Evolutionary conservation across 441 rosid species (phyloP).

Genomic region (Gossypium davidsonii): DNA sequence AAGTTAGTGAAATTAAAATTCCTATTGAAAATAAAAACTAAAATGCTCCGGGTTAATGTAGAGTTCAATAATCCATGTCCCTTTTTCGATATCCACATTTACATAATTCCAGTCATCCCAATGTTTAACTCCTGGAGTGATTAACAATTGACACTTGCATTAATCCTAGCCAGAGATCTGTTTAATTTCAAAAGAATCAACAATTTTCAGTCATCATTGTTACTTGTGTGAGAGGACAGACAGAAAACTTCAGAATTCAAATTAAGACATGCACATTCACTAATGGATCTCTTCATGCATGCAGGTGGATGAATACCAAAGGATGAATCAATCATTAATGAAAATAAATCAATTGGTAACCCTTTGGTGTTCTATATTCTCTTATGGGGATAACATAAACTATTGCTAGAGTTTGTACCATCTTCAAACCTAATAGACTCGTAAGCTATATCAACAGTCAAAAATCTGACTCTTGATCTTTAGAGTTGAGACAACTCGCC

Average conservation of each 20-base stretch:
- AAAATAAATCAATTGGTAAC: background rate
- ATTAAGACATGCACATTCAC: background rate
- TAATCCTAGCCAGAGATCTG: constrained; percentile 5
- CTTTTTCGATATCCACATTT: background rate
- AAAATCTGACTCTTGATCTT: background rate
- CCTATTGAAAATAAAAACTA: background rate
- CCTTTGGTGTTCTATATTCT: background rate
- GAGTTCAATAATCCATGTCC: background rate
- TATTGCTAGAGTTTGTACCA: background rate
- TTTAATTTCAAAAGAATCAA: background rate
- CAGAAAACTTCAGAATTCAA: background rate
- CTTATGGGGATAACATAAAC: background rate
- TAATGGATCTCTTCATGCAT: background rate
- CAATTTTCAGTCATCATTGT: background rate
- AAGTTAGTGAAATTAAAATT: constrained; percentile 2
- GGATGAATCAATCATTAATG: background rate
- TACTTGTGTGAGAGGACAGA: background rate
- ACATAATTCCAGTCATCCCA: background rate
- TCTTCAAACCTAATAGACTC: background rate
- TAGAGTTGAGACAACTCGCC: background rate
- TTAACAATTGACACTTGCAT: background rate
- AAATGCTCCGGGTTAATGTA: background rate
- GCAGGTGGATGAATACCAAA: background rate
- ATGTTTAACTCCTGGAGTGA: background rate
- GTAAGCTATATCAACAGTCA: background rate